Conservation (phyloP, 2,329 filamentous ascomycete genomes). For the Claviceps paspali region DNA sequence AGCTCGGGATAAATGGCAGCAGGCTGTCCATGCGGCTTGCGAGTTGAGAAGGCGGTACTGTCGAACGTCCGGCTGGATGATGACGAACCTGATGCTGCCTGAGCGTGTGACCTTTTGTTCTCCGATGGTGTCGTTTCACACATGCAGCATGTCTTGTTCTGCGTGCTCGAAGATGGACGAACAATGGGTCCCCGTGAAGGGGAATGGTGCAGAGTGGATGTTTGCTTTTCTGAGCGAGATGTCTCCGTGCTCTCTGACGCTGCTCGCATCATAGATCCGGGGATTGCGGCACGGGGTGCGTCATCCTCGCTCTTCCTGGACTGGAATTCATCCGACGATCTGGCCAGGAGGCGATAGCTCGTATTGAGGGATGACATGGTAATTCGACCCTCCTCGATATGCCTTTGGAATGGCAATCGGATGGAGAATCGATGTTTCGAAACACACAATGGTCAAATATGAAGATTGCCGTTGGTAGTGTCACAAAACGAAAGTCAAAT, state of each 20-base stretch:
- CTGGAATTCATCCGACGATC: constrained; percentile 22
- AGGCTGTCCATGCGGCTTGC: constrained; percentile 22
- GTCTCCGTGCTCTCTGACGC: constrained; percentile 10
- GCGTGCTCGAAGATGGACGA: constrained; percentile 24
- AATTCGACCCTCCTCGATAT: constrained; percentile 15
- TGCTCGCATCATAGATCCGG: constrained; percentile 11
- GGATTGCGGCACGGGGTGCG: constrained; percentile 8
- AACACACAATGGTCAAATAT: too few relatives aligned
- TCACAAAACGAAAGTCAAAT: too few relatives aligned
- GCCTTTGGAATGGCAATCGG: constrained; percentile 6
- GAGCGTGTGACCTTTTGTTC: constrained; percentile 16
- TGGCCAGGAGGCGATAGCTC: constrained; percentile 24
- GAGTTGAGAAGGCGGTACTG: constrained; percentile 25
- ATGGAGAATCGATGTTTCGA: too few relatives aligned
- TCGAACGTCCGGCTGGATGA: constrained; percentile 20
- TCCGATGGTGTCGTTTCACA: constrained; percentile 18
- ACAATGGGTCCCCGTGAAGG: too few relatives aligned
- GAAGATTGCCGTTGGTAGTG: too few relatives aligned
- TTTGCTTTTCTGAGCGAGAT: constrained; percentile 9
- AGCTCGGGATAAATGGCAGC: constrained; percentile 43
- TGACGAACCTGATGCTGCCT: constrained; percentile 18
- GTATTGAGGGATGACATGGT: constrained; percentile 28
- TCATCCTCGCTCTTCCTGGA: constrained; percentile 14
- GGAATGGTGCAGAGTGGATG: constrained; percentile 8
- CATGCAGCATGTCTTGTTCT: constrained; percentile 25